Evolutionary conservation across 2,329 filamentous ascomycete genomes (phyloP).

Genomic region (Alternaria ventricosa): DNA sequence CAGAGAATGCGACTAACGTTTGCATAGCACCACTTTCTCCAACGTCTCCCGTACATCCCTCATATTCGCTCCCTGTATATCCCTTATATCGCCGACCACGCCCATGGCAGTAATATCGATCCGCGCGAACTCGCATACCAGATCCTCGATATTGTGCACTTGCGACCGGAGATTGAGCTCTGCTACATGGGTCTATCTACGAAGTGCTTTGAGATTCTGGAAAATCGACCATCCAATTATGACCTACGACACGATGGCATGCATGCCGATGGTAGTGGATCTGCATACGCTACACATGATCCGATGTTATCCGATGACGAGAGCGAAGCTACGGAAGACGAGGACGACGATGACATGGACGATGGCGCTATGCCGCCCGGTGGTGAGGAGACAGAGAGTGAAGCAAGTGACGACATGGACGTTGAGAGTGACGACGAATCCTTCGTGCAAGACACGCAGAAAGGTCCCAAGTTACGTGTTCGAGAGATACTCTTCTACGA

Average conservation of each 20-base stretch:
- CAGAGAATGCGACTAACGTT: constrained; percentile 12
- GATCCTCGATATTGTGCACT: constrained; percentile 77
- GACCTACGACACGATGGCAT: constrained; percentile 43
- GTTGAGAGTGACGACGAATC: constrained; percentile 60
- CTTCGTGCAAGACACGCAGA: constrained; percentile 57
- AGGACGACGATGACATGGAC: constrained; percentile 59
- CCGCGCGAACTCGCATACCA: constrained; percentile 76
- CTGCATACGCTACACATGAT: constrained; percentile 37
- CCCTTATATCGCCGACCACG: constrained; percentile 69
- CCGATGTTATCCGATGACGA: constrained; percentile 46
- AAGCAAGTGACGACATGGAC: constrained; percentile 46
- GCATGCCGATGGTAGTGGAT: constrained; percentile 29
- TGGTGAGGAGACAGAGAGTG: constrained; percentile 43
- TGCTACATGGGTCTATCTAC: constrained; percentile 78
- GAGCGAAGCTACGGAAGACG: constrained; percentile 51
- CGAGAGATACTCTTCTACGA: constrained; percentile 85
- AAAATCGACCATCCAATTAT: constrained; percentile 61
- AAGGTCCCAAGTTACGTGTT: constrained; percentile 64
- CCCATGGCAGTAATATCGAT: constrained; percentile 62
- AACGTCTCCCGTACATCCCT: constrained; percentile 72
- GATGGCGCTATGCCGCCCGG: constrained; percentile 60
- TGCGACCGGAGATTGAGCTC: constrained; percentile 76
- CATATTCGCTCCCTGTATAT: constrained; percentile 75
- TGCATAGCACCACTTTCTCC: constrained; percentile 75
- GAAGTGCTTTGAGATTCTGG: constrained; percentile 84